These are phyloP conservation scores for Tetracentron sinense DNA, from an alignment of 164 flowering plant genomes.

Conservation along the genomic window DNA sequence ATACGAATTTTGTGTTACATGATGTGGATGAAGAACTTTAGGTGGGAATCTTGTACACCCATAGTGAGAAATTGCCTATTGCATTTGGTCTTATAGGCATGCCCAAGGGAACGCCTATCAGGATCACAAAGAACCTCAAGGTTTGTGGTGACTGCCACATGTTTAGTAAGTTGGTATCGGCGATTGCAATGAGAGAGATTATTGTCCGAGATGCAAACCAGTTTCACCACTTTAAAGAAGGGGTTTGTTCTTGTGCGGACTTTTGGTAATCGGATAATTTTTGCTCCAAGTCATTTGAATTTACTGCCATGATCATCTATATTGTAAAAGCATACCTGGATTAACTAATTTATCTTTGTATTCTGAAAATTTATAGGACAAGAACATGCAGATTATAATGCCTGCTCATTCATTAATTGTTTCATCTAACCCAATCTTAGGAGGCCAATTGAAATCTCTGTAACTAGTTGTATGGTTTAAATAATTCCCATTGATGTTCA, in stretches of 20 bases:
- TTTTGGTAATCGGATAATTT: slow-evolving; percentile 37
- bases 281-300: too few species aligned
- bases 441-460: too few species aligned
- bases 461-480: too few species aligned
- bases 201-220: slow-evolving; percentile 53
- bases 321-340: too few species aligned
- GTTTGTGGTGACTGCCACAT: slow-evolving; percentile 61
- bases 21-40: slow-evolving; percentile 63
- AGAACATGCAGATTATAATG: too few species aligned
- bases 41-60: slow-evolving; percentile 32
- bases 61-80: slow-evolving; percentile 58
- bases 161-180: slow-evolving; percentile 39
- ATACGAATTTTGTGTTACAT: slow-evolving; percentile 47
- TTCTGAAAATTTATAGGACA: too few species aligned
- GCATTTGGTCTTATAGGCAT: slow-evolving; percentile 46
- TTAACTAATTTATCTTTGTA: too few species aligned
- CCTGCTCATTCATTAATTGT: too few species aligned
- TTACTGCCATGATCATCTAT: too few species aligned
- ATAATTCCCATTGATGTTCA: too few species aligned
- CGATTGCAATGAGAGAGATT: slow-evolving; percentile 30
- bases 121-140: slow-evolving; percentile 52
- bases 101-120: slow-evolving; percentile 29
- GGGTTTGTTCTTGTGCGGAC: slow-evolving; percentile 55
- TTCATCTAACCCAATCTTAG: too few species aligned
- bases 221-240: slow-evolving; percentile 55